Evolutionary conservation across 129 eudicot species (phyloP), one percentile per base, ranked within the genome.

Genomic region (Smallanthus sonchifolius): DNA sequence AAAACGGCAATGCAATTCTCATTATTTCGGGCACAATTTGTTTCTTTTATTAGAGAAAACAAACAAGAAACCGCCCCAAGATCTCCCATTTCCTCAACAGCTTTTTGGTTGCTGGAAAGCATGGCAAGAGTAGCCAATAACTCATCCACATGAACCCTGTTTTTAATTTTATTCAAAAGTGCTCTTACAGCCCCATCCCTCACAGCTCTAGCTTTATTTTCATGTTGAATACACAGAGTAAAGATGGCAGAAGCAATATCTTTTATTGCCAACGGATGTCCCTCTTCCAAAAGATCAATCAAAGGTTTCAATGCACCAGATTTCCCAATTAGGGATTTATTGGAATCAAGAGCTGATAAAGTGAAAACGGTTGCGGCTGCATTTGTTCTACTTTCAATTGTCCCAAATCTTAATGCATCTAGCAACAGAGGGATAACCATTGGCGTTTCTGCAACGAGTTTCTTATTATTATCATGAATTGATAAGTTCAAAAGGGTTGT

Each of bases 281-380:
- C 99, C 60, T 94, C 99, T 6, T 91, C 88, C 44, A 94, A 72
- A 32, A 94, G 90, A 28, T 86, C 91, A 34, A 94, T 81, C 6
- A 94, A 79, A 4, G 97, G 94, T 75, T 85, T 85, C 61, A 94
- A 67, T 20, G 88, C 97, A 64, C 96, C 97, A 0, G 87, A 79
- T 83, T 94, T 86, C 6, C 99, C 99, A 11, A 94, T 94, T 2
- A 94, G 80, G 5, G 81, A 77, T 70, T 94, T 94, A 75, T 94
- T 94, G 10, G 99, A 84, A 36, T 94, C 99, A 5, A 94, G 85
- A 10, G 99, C 99, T 1, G 97, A 90, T 47, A 94, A 79, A 24
- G 97, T 94, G 83, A 94, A 94, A 65, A 94, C 93, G 11, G 99
- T 80, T 17, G 99, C 99, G 24, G 99, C 97, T 60, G 99, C 88